phyloP scores from a whole-genome alignment of 2,329 filamentous ascomycete species.

The Erysiphe neolycopersici region DNA sequence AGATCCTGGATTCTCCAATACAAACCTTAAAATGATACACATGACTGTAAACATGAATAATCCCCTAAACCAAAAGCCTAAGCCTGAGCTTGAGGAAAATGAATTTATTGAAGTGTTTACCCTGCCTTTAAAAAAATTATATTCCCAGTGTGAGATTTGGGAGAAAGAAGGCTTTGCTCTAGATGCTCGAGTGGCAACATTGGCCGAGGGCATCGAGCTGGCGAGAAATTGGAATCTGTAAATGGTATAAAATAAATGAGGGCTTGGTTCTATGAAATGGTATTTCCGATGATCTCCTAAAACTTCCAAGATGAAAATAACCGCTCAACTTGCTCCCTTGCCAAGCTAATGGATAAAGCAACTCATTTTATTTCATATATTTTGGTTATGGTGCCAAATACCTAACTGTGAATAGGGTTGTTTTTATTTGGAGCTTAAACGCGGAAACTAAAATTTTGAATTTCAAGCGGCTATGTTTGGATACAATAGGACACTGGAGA shows the following conservation, averaged over 20 bases:
- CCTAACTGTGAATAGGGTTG: no score
- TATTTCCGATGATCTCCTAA: no score
- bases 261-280: no score
- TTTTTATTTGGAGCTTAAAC: no score
- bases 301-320: no score
- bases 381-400: no score
- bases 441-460: no score
- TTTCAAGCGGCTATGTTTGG: no score
- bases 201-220: slow-evolving; percentile 16
- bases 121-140: slow-evolving; percentile 19
- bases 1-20: slow-evolving; percentile 40
- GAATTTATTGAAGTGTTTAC: slow-evolving; percentile 27
- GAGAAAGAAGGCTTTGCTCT: slow-evolving; percentile 17
- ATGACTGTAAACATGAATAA: slow-evolving; percentile 20
- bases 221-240: slow-evolving; percentile 14
- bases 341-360: no score
- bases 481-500: no score
- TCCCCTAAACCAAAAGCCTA: slow-evolving; percentile 19
- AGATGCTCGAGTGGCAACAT: slow-evolving; percentile 16
- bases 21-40: slow-evolving; percentile 30
- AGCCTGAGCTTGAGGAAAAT: slow-evolving; percentile 22
- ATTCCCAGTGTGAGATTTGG: slow-evolving; percentile 18
- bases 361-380: no score
- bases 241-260: neutral
- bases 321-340: no score